Base-by-base conservation (phyloP, 2,329 filamentous ascomycete species). In the Tolypocladium sp. region DNA sequence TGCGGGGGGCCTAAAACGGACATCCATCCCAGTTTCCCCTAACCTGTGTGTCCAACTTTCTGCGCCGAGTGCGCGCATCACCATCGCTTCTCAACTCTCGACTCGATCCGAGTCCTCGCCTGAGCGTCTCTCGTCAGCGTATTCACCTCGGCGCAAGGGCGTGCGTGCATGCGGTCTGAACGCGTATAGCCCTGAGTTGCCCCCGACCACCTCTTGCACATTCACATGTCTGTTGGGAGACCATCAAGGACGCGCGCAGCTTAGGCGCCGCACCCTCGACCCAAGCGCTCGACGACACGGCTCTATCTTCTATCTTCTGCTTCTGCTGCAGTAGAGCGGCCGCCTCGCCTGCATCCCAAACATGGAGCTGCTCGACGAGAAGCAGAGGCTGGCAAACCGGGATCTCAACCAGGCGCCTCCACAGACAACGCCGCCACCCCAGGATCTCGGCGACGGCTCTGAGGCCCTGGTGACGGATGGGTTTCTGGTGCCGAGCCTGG, bases 401-500 rank as follows among this genome's bases (percentile, higher is more conserved):
- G 55, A 58, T 25, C 17, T 8, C 42, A 53, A 38, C 30, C 33
- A 37, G 25, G 42, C 57, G 25, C 52, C 25, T n/a, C 54, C 59
- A 41, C 55, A 57, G 35, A 41, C 55, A 10, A 55, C 53, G 44
- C 42, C 58, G 41, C 54, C 25, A 64, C 49, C 27, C 10, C 49
- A 13, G 30, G 30, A 53, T 22, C 49, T 64, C 33, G 63, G 65
- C 44, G 60, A 69, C 25, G 63, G 63, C n/a, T 65, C 67, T 13
- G 70, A 72, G 22, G 67, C 73, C 20, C 57, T 74, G 30, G 64
- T 75, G 10, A 70, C 72, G 20, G 74, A 78, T 59, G 73, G 72
- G 63, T 77, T 76, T 62, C 66, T 74, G 51, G 62, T 74, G 35
- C 74, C 78, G 3, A 73, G 75, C 37, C 70, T 81, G 37, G 76